Conservation (phyloP, 305 asterid species). For the Solanum hybrid region DNA sequence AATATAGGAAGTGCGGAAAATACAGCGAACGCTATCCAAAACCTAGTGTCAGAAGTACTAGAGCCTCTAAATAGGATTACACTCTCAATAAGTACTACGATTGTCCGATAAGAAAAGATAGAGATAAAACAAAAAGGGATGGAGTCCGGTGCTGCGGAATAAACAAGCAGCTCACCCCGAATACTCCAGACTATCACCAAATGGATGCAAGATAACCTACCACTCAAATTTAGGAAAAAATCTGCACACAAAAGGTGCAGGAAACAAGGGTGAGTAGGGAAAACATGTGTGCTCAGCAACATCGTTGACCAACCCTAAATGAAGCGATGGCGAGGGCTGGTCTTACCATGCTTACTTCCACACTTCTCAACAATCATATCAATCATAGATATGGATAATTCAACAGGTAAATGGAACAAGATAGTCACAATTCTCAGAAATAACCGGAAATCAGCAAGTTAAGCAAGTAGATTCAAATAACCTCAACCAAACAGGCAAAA, state of each 20-base stretch:
- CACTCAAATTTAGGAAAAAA: neutral
- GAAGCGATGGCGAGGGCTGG: neutral
- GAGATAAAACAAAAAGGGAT: neutral
- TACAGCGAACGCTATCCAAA: neutral
- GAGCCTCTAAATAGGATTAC: neutral
- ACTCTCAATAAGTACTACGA: neutral
- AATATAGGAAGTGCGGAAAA: neutral
- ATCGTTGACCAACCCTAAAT: neutral
- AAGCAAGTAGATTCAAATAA: neutral
- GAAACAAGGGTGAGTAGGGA: neutral
- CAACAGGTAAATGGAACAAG: neutral
- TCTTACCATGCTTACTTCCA: neutral
- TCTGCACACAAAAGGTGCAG: neutral
- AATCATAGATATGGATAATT: neutral
- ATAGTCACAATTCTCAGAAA: neutral
- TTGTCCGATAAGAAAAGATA: neutral
- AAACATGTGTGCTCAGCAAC: neutral
- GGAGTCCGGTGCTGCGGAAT: neutral
- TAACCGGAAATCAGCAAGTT: neutral
- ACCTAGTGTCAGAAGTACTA: neutral
- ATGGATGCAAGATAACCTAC: neutral
- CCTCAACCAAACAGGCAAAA: neutral
- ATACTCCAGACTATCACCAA: neutral
- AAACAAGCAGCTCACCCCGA: neutral
- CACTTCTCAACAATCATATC: neutral